Evolutionary conservation across 129 eudicot species (phyloP), one percentile per base, ranked within the genome.

Genomic region (Centaurea solstitialis): DNA sequence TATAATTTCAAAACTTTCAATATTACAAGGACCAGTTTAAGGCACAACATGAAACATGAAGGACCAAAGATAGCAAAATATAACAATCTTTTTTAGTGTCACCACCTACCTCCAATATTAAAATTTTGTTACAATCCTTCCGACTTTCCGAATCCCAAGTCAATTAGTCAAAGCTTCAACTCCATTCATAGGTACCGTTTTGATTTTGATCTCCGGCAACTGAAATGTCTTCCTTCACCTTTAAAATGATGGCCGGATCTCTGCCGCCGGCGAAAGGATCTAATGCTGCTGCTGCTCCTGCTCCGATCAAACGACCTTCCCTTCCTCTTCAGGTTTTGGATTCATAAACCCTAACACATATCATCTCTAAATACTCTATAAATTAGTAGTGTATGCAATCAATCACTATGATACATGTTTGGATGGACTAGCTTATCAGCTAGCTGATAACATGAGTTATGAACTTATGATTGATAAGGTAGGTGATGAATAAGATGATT

Each of bases 261-360:
- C 74, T 80, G 17, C 83, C 87, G 72, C 84, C 87, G 88, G 86
- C 72, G 45, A 68, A 39, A 18, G 79, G 84, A 70, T 77, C 87
- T 21, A 76, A 68, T 57, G 71, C 57, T 59, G 78, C 85, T 74
- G 26, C 76, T 57, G 71, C 57, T 59, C 75, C 85, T 74, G 26
- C 76, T 67, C n/a, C 82, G 70, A 28, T 75, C 64, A 81, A 78
- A 64, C 81, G 57, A 78, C 67, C 87, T 68, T 69, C 79, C 38
- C 83, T 80, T 70, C 81, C 80, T 41, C 81, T 81, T 65, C 93
- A 89, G 93, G 93, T 89, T 76, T 73, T 57, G 22, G 15, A 18
- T 45, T 79, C 77, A 66, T 43, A 39, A 33, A 76, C 76, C 69
- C 73, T 37, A 30, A 41, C 3, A 7, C 17, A 38, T 37, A 35